phyloP scores from a whole-genome alignment of 1,284 basidiomycete genomes.

The Amylostereum chailletii region DNA sequence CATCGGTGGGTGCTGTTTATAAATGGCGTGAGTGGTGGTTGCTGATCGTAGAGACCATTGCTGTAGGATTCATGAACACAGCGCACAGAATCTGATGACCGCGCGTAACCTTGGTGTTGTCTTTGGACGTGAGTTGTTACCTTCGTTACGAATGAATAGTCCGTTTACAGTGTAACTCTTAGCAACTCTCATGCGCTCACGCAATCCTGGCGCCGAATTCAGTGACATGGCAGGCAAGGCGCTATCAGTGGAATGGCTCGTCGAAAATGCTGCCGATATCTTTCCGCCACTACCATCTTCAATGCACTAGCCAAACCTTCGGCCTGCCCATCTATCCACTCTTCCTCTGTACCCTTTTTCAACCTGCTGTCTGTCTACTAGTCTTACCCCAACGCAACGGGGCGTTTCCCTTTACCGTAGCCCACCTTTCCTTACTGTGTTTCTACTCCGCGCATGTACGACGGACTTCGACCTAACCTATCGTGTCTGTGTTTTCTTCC shows the following conservation, averaged over 20 bases:
- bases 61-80: slow-evolving; percentile 60
- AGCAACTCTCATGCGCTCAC: slow-evolving; percentile 93
- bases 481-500: too few relatives aligned
- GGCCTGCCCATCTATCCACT: too few relatives aligned
- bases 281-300: slow-evolving; percentile 26
- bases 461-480: too few relatives aligned
- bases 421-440: too few relatives aligned
- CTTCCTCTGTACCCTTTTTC: too few relatives aligned
- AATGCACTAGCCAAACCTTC: too few relatives aligned
- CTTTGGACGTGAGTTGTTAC: slow-evolving; percentile 81
- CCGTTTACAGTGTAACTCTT: slow-evolving; percentile 13
- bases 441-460: too few relatives aligned
- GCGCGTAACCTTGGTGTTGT: slow-evolving; percentile 98
- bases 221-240: slow-evolving; percentile 96
- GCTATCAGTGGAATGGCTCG: slow-evolving; percentile 83
- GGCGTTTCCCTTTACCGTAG: too few relatives aligned
- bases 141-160: neutral
- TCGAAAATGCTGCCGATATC: slow-evolving; percentile 75
- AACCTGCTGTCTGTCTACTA: too few relatives aligned
- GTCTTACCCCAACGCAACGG: too few relatives aligned
- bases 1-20: slow-evolving; percentile 48
- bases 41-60: neutral
- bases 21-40: neutral
- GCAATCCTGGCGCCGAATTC: slow-evolving; percentile 83
- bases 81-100: slow-evolving; percentile 86